Evolutionary conservation across 2,329 filamentous ascomycete species (phyloP).

Genomic region (Neoarthrinium moseri): DNA sequence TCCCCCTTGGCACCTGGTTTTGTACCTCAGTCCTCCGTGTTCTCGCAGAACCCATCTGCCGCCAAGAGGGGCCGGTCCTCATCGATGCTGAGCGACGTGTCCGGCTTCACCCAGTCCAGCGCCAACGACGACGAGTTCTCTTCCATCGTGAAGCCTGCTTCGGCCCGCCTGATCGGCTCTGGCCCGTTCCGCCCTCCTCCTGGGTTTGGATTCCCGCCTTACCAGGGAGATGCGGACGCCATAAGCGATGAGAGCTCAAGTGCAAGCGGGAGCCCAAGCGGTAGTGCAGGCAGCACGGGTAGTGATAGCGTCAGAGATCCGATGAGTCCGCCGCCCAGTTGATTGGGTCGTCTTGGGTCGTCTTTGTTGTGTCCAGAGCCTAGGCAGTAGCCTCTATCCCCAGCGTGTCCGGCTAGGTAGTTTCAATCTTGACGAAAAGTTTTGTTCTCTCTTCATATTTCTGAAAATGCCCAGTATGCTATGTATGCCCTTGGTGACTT

Average conservation of each 20-base stretch:
- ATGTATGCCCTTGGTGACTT: no score
- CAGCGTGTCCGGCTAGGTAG: no score
- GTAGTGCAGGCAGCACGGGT: conserved; percentile 45
- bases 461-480: no score
- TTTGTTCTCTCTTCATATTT: no score
- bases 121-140: conserved; percentile 43
- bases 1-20: conserved; percentile 37
- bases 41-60: conserved; percentile 29
- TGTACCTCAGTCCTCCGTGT: conserved; percentile 28
- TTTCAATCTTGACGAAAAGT: no score
- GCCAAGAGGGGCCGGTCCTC: conserved; percentile 57
- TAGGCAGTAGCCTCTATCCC: no score
- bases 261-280: conserved; percentile 41
- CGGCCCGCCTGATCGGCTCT: not conserved
- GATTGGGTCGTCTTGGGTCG: not conserved
- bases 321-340: conserved; percentile 40
- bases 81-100: conserved; percentile 66
- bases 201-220: conserved; percentile 25
- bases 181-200: conserved; percentile 18
- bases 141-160: conserved; percentile 7
- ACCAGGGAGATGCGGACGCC: conserved; percentile 23
- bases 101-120: conserved; percentile 65
- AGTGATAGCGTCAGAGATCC: conserved; percentile 49
- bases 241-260: conserved; percentile 37
- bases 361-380: no score